A percentile compares a stretch with the other conserved stretches of the same genome.
phyloP scores from a whole-genome alignment of 169 alveolate genomes.

The Hammondia hammondi region DNA sequence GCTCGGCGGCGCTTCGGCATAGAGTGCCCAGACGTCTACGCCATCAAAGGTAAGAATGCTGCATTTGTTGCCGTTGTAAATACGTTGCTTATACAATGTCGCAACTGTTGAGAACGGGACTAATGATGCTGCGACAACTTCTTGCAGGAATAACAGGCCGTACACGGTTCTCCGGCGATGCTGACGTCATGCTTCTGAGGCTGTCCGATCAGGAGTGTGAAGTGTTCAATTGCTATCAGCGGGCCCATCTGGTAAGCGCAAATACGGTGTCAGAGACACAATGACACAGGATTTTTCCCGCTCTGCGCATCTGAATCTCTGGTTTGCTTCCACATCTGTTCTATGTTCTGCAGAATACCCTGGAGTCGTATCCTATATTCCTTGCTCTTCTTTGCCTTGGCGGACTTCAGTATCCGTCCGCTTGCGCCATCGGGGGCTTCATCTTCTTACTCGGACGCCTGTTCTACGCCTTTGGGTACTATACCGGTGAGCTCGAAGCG shows the following conservation, averaged over 20 bases:
- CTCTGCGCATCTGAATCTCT: not conserved
- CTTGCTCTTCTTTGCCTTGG: constrained; percentile 25
- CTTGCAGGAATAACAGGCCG: constrained; percentile 40
- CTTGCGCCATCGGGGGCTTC: constrained; percentile 42
- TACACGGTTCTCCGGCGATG: not conserved
- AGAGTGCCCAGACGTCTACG: constrained; percentile 41
- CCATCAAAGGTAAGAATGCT: constrained; percentile 27
- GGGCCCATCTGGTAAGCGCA: constrained; percentile 43
- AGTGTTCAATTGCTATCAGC: constrained; percentile 51
- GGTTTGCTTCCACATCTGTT: not conserved
- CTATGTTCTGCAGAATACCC: constrained; percentile 29
- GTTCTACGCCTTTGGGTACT: constrained; percentile 53
- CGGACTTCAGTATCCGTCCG: constrained; percentile 31
- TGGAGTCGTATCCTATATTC: constrained; percentile 34
- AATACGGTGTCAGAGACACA: not conserved
- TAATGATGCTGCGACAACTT: not conserved
- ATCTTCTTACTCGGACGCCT: constrained; percentile 34
- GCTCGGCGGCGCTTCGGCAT: constrained; percentile 38
- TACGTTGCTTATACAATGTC: not conserved
- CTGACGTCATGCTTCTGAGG: constrained; percentile 28
- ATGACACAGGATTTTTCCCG: not conserved
- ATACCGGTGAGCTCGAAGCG: constrained; percentile 27
- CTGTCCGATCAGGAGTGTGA: constrained; percentile 52
- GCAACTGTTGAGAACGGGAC: not conserved
- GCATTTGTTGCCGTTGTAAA: not conserved